A percentile compares a stretch with the other conserved stretches of the same genome.
Conservation (phyloP, 306 rosid genomes). For the Sicyos edulis region DNA sequence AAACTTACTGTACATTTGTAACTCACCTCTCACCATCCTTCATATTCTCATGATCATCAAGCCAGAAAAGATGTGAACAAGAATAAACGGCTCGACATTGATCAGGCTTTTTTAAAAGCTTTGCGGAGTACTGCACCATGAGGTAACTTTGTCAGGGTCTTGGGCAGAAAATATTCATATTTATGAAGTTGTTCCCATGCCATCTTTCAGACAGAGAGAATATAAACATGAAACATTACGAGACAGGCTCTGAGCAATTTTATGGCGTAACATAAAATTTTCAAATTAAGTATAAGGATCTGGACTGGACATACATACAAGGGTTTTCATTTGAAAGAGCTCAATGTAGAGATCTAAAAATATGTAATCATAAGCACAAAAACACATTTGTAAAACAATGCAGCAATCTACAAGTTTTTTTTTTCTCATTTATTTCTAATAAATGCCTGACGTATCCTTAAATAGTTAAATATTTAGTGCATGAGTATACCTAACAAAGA, state of each 20-base stretch:
- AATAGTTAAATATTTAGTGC: not conserved
- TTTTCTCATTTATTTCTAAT: not conserved
- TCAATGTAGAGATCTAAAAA: not conserved
- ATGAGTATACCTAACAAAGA: not conserved
- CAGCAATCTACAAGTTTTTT: not conserved
- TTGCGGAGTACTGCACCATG: constrained; percentile 71
- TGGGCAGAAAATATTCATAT: not conserved
- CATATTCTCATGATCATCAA: constrained; percentile 76
- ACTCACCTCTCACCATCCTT: constrained; percentile 93
- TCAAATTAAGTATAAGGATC: not conserved
- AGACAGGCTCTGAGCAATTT: no score
- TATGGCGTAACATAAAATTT: not conserved
- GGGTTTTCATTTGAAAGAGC: not conserved
- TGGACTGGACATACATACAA: not conserved
- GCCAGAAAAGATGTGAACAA: constrained; percentile 93
- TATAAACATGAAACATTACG: not conserved
- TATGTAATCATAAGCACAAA: not conserved
- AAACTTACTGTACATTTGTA: not conserved
- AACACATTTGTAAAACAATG: not conserved
- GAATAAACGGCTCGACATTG: constrained; percentile 93
- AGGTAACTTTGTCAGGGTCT: constrained; percentile 1
- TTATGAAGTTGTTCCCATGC: not conserved
- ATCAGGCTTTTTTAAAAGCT: constrained; percentile 94
- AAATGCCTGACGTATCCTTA: not conserved
- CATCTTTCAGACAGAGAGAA: not conserved